Evolutionary conservation across 2,329 filamentous ascomycete genomes (phyloP), one percentile per base, ranked within the genome.

Genomic region (Fusarium sp.): DNA sequence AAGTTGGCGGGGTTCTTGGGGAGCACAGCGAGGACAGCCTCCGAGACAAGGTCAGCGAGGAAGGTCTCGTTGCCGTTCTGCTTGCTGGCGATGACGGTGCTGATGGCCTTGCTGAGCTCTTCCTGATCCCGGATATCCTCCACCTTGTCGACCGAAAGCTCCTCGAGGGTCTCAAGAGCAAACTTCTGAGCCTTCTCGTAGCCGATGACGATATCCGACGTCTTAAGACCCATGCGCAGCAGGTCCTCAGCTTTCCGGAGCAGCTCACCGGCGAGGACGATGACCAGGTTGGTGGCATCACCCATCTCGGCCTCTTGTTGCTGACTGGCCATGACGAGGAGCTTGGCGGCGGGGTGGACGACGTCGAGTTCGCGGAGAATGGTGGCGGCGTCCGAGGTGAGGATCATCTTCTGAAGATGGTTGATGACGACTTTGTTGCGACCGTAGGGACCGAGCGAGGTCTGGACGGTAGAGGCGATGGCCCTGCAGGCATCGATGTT

Each of bases 371-470:
- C 97, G 81, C 95, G 93, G 78, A 99, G 90, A 82, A 99, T 99
- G 50, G 96, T 98, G 76, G 96, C 96, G 75, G 96, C 96, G 82
- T 99, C 96, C 70, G 95, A 98, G 78, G 97, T 99, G 75, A 99
- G 89, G 79, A 98, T 97, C 96, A 99, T 98, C 89, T 99, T 99
- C 85, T 98, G 94, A 73, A 99, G 89, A 87, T 99, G 97, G 89
- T 99, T 99, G 89, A 99, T 98, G 87, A 99, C 94, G 82, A 99
- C 95, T 88, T 99, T 99, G 89, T 99, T 99, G 85, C 96, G 94
- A 81, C 96, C 96, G 85, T 98, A 98, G 70, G 96, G 96, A 62
- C 96, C 97, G 38, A 99, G 90, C 54, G 96, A 98, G 66, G 96
- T 98, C 88, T 98, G 95, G 59, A 99, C 96, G 62, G 96, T 99